phyloP scores from a whole-genome alignment of 352 stramenopile species.

The Phytophthora tubulina region DNA sequence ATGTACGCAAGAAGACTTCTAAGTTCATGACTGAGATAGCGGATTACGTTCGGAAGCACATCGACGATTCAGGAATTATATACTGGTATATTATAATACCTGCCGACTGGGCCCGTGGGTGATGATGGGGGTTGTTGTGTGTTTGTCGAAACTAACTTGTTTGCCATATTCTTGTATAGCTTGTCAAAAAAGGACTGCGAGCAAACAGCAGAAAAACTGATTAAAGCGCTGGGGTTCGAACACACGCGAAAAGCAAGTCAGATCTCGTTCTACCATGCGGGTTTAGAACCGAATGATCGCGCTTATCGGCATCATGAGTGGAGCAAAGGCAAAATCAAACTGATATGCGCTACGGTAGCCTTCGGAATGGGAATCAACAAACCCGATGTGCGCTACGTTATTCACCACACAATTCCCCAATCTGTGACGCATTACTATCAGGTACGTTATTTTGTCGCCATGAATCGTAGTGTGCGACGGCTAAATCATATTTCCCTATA shows the following conservation, averaged over 20 bases:
- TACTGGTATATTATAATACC: conserved; percentile 68
- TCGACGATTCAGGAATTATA: conserved; percentile 91
- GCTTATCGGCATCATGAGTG: conserved; percentile 84
- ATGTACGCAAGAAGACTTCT: conserved; percentile 80
- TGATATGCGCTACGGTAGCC: conserved; percentile 89
- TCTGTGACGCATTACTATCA: conserved; percentile 93
- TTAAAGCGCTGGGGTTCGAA: conserved; percentile 82
- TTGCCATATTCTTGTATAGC: conserved; percentile 37
- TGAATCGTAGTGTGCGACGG: neutral
- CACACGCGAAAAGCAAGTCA: conserved; percentile 69
- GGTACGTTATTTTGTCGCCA: conserved; percentile 39
- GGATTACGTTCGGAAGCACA: conserved; percentile 79
- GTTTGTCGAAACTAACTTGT: conserved; percentile 2
- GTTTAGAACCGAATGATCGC: conserved; percentile 80
- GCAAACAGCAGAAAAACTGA: conserved; percentile 81
- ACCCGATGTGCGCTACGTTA: conserved; percentile 90
- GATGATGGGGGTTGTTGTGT: no score
- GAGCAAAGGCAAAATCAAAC: conserved; percentile 92
- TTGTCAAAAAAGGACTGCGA: conserved; percentile 92
- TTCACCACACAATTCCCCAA: conserved; percentile 90
- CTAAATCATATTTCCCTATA: conserved; percentile 33
- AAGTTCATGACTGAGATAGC: conserved; percentile 88
- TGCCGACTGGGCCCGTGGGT: no score
- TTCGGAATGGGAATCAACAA: conserved; percentile 94
- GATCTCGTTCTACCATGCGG: conserved; percentile 89